Evolutionary conservation across 2,329 filamentous ascomycete genomes (phyloP), one percentile per base, ranked within the genome.

Genomic region (Colletotrichum sublineola): DNA sequence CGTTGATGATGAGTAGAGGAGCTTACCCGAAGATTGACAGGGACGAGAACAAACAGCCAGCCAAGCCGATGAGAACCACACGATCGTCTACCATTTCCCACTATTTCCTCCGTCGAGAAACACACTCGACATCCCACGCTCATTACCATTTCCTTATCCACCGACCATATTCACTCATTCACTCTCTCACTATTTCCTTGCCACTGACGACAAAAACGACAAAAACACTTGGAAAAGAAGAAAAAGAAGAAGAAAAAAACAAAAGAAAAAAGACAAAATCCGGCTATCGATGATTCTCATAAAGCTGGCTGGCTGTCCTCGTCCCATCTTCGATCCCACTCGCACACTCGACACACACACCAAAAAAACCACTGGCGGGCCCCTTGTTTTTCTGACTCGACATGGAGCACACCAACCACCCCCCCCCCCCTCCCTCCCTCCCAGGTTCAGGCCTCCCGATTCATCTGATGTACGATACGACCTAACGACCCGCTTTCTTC

Each of bases 121-220:
- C 24, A 24, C 24, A 33, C 20, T 24, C 53, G 56, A 68, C 50
- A 57, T 20, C 64, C 48, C 52, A 73, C 71, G 44, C 65, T 69
- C 68, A 38, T 64, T 72, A 58, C 33, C 31, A 50, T 63, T 73
- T 75, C 63, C 58, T 74, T 73, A 57, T 42, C 33, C 11, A 77
- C 77, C 76, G 73, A 81, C 79, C 76, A 63, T 68, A 79, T 81
- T 81, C 81, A 65, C 69, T 82, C 81, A 60, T 77, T 81, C 29
- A 64, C 63, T 6, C 75, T n/a, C 63, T 24, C 4, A 63, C 52
- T 61, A 71, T 79, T 81, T 80, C 76, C 77, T 81, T 79, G 12
- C 70, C 73, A 74, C 77, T 77, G 71, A 64, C 68, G 72, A 71
- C 53, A 66, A 68, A 72, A 68, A 24, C 20, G 14, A 55, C 31